These are phyloP conservation scores for Akanthomyces muscarius DNA, from an alignment of 2,329 filamentous ascomycete genomes.

Conservation along the genomic window DNA sequence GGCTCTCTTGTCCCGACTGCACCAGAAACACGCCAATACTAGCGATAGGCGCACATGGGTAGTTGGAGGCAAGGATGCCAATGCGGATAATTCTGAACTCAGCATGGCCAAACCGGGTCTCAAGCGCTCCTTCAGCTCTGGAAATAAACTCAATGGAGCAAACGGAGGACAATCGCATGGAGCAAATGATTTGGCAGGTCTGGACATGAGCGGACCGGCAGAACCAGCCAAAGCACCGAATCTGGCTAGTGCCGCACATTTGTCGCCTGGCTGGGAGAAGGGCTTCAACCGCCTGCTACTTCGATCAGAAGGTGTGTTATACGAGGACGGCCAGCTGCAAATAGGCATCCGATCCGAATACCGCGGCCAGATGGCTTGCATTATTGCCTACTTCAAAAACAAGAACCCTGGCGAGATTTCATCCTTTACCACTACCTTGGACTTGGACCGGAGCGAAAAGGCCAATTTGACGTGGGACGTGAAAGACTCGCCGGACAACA, in stretches of 20 bases:
- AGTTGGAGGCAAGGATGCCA: slow-evolving; percentile 93
- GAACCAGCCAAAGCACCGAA: slow-evolving; percentile 69
- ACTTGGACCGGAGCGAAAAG: slow-evolving; percentile 67
- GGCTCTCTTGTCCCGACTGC: slow-evolving; percentile 82
- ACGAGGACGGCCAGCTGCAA: slow-evolving; percentile 92
- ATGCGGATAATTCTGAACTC: slow-evolving; percentile 74
- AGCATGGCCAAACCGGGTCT: slow-evolving; percentile 76
- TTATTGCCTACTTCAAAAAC: slow-evolving; percentile 95
- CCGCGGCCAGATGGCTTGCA: slow-evolving; percentile 86
- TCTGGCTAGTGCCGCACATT: slow-evolving; percentile 83
- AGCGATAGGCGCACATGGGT: slow-evolving; percentile 97
- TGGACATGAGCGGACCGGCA: slow-evolving; percentile 67
- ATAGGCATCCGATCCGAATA: slow-evolving; percentile 92
- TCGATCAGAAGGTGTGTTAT: slow-evolving; percentile 78
- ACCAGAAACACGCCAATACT: slow-evolving; percentile 89
- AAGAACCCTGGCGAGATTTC: slow-evolving; percentile 80
- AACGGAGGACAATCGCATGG: slow-evolving; percentile 48
- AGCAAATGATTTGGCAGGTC: slow-evolving; percentile 67
- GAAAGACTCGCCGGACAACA: slow-evolving; percentile 83
- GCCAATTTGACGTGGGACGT: slow-evolving; percentile 74
- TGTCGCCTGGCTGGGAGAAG: slow-evolving; percentile 91
- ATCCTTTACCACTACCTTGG: slow-evolving; percentile 91
- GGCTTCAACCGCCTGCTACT: slow-evolving; percentile 84
- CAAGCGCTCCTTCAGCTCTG: slow-evolving; percentile 77
- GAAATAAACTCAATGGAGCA: slow-evolving; percentile 47